Conservation (phyloP, 106 monocot species). For the Dendrobium huoshanense region DNA sequence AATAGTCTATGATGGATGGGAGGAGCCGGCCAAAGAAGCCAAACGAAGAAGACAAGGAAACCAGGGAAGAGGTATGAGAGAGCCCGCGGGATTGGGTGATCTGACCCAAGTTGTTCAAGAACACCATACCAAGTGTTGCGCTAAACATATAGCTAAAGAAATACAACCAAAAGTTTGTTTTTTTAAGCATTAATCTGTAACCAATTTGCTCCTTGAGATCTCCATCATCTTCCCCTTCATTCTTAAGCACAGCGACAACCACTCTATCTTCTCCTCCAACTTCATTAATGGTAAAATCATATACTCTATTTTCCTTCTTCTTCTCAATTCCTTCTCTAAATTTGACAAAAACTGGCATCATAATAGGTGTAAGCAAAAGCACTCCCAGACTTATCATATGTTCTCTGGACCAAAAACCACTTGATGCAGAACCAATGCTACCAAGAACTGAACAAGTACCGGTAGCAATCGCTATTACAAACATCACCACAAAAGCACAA, state of each 20-base stretch:
- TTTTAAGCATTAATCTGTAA: slow-evolving; percentile 26
- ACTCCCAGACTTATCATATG: slow-evolving; percentile 35
- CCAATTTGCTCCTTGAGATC: slow-evolving; percentile 19
- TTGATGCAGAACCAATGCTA: slow-evolving; percentile 31
- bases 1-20: slow-evolving; percentile 50
- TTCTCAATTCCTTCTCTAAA: slow-evolving; percentile 18
- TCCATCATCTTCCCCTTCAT: not conserved
- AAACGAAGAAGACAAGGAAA: slow-evolving; percentile 61
- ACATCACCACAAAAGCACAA: slow-evolving; percentile 30
- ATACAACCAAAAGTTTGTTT: slow-evolving; percentile 73
- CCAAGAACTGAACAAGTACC: slow-evolving; percentile 44
- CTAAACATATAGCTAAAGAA: slow-evolving; percentile 71
- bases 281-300: slow-evolving; percentile 24
- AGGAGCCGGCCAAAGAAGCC: slow-evolving; percentile 73
- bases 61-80: slow-evolving; percentile 37
- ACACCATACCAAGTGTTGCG: slow-evolving; percentile 62
- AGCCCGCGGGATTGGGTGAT: slow-evolving; percentile 68
- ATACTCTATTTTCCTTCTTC: slow-evolving; percentile 23
- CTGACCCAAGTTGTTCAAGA: slow-evolving; percentile 85
- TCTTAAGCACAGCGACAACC: not conserved
- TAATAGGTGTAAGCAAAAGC: slow-evolving; percentile 23
- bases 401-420: slow-evolving; percentile 21
- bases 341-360: slow-evolving; percentile 25
- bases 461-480: slow-evolving; percentile 39
- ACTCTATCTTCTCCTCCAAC: slow-evolving; percentile 2